Base-by-base conservation (phyloP, 2,329 filamentous ascomycete species). In the Thermochaetoides dissita region DNA sequence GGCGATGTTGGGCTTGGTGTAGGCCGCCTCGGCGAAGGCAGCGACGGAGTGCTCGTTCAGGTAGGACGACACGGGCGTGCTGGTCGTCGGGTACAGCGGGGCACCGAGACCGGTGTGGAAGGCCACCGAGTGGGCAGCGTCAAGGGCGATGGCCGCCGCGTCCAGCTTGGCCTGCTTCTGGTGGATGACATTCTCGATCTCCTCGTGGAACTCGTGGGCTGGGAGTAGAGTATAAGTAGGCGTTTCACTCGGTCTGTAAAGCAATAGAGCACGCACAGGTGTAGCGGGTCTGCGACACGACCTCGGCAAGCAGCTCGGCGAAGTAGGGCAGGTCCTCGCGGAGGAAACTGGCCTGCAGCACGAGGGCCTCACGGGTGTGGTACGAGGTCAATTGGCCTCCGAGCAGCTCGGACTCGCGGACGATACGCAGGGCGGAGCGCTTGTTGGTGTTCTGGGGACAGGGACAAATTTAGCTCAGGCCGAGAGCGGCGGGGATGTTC, bases 241-340 rank as follows among this genome's bases (percentile, higher is more conserved):
- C 3, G 8, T 39, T 36, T 45, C 9, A 37, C 31, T 30, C 10
- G 17, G 29, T 30, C 33, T 33, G 39, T 48, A 49, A 46, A 43
- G 40, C 39, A 30, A 32, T 48, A 37, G 43, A 39, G 49, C 37
- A 63, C 76, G 66, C 66, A 83, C 79, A 71, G 51, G 79, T 78
- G 64, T 85, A 98, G 68, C 86, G 91, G 55, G 89, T 94, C 66
- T 84, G 71, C 48, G 81, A 79, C 57, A 91, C 73, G 56, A 95
- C 84, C 72, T 98, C 93, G 59, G 82, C 86, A 54, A 98, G 76
- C 52, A 98, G 74, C 72, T 98, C 91, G 58, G 87, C 78, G 64
- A 94, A 98, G 76, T 96, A 98, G 54, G 91, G 91, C 53, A 98
- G 79, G 63, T 98, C 88, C 62, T 91, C 80, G 61, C 86, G 80